Evolutionary conservation across 441 rosid species (phyloP).

Genomic region (Populus tomentosa): DNA sequence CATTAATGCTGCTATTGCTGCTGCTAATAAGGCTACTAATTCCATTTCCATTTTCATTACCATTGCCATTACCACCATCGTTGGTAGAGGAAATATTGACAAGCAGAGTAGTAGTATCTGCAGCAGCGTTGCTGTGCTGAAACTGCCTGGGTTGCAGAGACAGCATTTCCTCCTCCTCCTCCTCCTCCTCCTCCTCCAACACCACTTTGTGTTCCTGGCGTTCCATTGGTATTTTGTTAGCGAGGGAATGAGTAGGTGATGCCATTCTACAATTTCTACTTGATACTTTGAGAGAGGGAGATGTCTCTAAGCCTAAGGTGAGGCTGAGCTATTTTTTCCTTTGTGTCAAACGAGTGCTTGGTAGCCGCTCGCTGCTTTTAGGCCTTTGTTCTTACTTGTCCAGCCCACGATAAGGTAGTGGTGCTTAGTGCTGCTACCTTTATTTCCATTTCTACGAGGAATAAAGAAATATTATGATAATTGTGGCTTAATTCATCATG

Average conservation of each 20-base stretch:
- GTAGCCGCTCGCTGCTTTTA: not conserved
- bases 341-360: not conserved
- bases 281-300: not conserved
- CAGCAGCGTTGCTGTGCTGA: not conserved
- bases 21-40: not conserved
- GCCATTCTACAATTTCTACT: not conserved
- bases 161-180: constrained; percentile 3
- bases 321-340: not conserved
- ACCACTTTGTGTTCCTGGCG: not conserved
- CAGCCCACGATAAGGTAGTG: no score
- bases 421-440: no score
- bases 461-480: no score
- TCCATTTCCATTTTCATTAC: not conserved
- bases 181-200: constrained; percentile 13
- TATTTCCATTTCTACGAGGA: no score
- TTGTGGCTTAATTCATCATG: no score
- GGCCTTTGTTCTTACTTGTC: not conserved
- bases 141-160: constrained; percentile 15
- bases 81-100: not conserved
- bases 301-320: not conserved
- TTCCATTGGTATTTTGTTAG: not conserved
- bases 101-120: not conserved
- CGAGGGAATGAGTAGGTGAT: not conserved
- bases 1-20: not conserved
- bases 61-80: not conserved